Percentiles rank a stretch among this genome's conserved stretches.
Conservation (phyloP, 2,329 filamentous ascomycete genomes). For the Microdochium paspali region DNA sequence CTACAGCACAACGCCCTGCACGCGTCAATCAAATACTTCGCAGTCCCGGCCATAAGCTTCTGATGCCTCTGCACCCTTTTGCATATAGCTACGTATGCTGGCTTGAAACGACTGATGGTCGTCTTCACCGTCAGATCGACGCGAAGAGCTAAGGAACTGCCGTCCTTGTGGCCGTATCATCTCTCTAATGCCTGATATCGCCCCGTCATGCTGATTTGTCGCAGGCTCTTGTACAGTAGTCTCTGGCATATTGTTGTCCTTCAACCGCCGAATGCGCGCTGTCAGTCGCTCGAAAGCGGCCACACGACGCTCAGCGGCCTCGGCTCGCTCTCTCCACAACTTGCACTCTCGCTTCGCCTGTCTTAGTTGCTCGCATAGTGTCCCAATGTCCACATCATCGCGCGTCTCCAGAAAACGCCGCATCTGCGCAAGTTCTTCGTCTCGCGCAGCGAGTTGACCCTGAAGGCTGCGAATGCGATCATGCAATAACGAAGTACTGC, state of each 20-base stretch:
- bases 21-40: neutral
- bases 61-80: neutral
- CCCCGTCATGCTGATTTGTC: neutral
- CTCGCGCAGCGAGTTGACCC: conserved; percentile 31
- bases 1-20: too few species aligned
- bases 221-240: neutral
- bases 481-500: conserved; percentile 29
- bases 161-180: neutral
- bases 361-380: conserved; percentile 37
- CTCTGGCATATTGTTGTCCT: neutral
- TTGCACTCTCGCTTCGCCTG: conserved; percentile 28
- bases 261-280: conserved; percentile 16
- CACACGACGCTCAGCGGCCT: conserved; percentile 44
- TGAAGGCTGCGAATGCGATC: conserved; percentile 39
- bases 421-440: conserved; percentile 35
- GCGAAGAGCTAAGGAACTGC: too few species aligned
- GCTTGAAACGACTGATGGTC: neutral
- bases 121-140: neutral
- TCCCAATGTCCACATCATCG: conserved; percentile 31
- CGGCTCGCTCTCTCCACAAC: conserved; percentile 45
- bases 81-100: neutral
- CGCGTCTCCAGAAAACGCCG: conserved; percentile 34
- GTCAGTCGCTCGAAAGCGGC: conserved; percentile 36
- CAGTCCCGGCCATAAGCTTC: neutral
- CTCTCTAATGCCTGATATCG: neutral